These are phyloP conservation scores for Saccharomycopsis sp. DNA, from an alignment of 805 yeast genomes.

Conservation along the genomic window DNA sequence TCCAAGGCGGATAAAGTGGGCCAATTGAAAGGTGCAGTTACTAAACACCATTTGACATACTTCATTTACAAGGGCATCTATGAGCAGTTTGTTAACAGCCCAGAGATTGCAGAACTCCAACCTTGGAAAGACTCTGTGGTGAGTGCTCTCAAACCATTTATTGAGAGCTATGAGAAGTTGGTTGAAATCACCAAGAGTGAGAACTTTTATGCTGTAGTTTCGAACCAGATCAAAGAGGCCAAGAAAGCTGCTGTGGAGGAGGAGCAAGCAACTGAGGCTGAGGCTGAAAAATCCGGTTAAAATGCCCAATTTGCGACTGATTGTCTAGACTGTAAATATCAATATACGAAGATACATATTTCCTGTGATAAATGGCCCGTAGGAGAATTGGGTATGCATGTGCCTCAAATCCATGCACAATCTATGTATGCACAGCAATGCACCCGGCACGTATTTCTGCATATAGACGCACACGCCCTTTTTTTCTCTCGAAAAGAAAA, in stretches of 20 bases:
- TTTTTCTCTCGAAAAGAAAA: neutral
- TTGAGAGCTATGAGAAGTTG: constrained; percentile 8
- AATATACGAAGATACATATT: neutral
- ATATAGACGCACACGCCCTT: neutral
- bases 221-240: constrained; percentile 7
- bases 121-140: constrained; percentile 3
- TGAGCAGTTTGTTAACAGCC: constrained; percentile 8
- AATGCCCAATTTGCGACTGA: no score
- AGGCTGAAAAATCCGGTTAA: neutral
- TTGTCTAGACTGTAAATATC: neutral
- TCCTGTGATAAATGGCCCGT: no score
- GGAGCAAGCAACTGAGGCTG: constrained; percentile 3
- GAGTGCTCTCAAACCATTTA: constrained; percentile 8
- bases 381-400: no score
- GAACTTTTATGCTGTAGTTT: constrained; percentile 10
- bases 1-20: neutral
- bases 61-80: constrained; percentile 12
- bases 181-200: neutral
- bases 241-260: constrained; percentile 1
- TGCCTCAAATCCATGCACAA: no score
- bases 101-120: neutral
- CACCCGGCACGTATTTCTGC: neutral
- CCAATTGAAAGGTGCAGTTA: neutral
- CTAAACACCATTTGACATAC: constrained; percentile 11
- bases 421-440: neutral